phyloP scores from a whole-genome alignment of 257 asterid species.

The Capsicum rhomboideum region DNA sequence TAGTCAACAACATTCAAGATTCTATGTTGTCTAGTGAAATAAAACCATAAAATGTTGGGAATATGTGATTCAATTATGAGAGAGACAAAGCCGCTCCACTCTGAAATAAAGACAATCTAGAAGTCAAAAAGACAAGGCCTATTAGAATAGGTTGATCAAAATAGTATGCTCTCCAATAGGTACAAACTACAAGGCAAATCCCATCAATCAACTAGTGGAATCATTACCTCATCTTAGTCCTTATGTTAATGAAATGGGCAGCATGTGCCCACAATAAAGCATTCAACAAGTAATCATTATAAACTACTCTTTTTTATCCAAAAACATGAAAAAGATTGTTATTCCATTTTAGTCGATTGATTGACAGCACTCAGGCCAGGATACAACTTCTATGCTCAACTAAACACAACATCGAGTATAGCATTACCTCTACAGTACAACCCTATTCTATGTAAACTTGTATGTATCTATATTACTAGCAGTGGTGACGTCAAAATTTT shows the following conservation, averaged over 20 bases:
- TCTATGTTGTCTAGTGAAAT: neutral
- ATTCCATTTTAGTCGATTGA: neutral
- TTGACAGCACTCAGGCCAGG: neutral
- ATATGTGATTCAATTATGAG: neutral
- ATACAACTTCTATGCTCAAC: too few relatives aligned
- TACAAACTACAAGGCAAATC: constrained; percentile 5
- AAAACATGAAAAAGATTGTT: neutral
- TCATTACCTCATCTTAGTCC: constrained; percentile 3
- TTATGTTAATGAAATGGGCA: neutral
- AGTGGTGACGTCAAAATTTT: too few relatives aligned
- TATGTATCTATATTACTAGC: too few relatives aligned
- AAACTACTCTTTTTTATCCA: neutral
- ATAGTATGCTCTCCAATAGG: neutral
- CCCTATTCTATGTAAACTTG: too few relatives aligned
- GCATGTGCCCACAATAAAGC: neutral
- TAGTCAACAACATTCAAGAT: too few relatives aligned
- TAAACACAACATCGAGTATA: too few relatives aligned
- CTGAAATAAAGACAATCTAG: neutral
- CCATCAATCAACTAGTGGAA: constrained; percentile 3
- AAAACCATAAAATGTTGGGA: neutral
- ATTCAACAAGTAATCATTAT: neutral
- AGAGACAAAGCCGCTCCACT: neutral
- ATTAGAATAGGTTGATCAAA: neutral
- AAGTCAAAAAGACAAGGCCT: neutral
- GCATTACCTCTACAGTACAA: too few relatives aligned